A percentile compares a stretch with the other conserved stretches of the same genome.
phyloP scores from a whole-genome alignment of 108 stramenopile genomes.

The Cyclotella choctawhatcheeana region DNA sequence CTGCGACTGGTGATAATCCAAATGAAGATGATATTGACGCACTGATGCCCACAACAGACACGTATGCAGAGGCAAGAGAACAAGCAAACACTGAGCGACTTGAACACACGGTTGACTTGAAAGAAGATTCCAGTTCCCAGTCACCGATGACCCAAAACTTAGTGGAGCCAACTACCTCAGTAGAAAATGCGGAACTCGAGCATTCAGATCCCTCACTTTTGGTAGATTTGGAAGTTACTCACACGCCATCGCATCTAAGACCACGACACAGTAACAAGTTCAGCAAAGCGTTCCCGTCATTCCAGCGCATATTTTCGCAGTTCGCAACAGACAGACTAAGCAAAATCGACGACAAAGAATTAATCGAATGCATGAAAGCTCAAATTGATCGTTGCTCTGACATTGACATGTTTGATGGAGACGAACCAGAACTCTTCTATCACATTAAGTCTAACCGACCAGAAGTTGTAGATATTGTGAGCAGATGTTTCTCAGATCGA shows the following conservation, averaged over 20 bases:
- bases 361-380: constrained; percentile 29
- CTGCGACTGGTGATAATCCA: too few species aligned
- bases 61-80: too few species aligned
- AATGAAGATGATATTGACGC: too few species aligned
- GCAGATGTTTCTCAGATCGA: constrained; percentile 25
- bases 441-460: constrained; percentile 40
- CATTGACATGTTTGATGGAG: neutral
- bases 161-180: neutral
- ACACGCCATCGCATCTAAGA: neutral
- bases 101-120: too few species aligned
- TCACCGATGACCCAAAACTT: too few species aligned
- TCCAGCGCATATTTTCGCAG: constrained; percentile 32
- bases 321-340: constrained; percentile 2
- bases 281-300: constrained; percentile 20
- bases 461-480: constrained; percentile 39
- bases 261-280: neutral
- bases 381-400: constrained; percentile 27
- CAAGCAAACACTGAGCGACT: too few species aligned
- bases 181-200: too few species aligned
- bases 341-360: constrained; percentile 25
- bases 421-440: constrained; percentile 26
- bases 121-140: too few species aligned
- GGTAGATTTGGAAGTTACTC: neutral
- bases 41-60: too few species aligned
- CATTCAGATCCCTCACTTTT: neutral